Evolutionary conservation across 1,284 basidiomycete species (phyloP), one percentile per base, ranked within the genome.

Genomic region (Boletellus deceptivus): DNA sequence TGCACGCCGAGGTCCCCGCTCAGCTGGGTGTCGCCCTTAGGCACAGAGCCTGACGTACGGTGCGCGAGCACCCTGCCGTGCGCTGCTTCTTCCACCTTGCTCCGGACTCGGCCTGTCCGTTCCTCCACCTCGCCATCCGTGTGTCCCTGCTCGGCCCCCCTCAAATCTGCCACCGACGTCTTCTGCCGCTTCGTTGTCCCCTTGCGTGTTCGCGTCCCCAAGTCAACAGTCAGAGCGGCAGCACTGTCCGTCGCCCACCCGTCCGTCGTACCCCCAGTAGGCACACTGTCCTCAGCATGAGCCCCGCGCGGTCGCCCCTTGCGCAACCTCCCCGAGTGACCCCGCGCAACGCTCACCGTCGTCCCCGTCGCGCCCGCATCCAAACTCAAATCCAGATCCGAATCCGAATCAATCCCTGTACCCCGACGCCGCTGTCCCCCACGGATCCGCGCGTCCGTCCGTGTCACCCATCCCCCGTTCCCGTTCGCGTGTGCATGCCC

Each of bases 191-290:
- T 61, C 33, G 40, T 25, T 9, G 34, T 54, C 6, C 52, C 46
- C 3, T 46, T 45, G 14, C 48, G 47, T 1, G 43, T 43, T n/a
- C 46, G 52, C 35, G 34, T 16, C 7, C 27, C 27, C 17, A 25
- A 10, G 16, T 16, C 8, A n/a, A n/a, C 2, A 4, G 11, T 3
- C 34, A n/a, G 4, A 16, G 14, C n/a, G 8, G 46, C 46, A n/a
- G 46, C 46, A n/a, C 52, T 37, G 1, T 65, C 66, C 1, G 58
- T 65, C 11, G 45, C 24, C 63, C 66, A 69, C 0, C 63, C 63
- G 35, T 60, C 65, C 10, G 9, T 31, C 29, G 29, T 13, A 31
- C 29, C 29, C 9, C 11, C 29, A 11, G 10, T 8, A 3, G 29
- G 29, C 29, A 10, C 29, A 31, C 13, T 31, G 4, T 13, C 10